These are phyloP conservation scores for Candida multigemmis DNA, from an alignment of 805 yeast species.

Conservation along the genomic window DNA sequence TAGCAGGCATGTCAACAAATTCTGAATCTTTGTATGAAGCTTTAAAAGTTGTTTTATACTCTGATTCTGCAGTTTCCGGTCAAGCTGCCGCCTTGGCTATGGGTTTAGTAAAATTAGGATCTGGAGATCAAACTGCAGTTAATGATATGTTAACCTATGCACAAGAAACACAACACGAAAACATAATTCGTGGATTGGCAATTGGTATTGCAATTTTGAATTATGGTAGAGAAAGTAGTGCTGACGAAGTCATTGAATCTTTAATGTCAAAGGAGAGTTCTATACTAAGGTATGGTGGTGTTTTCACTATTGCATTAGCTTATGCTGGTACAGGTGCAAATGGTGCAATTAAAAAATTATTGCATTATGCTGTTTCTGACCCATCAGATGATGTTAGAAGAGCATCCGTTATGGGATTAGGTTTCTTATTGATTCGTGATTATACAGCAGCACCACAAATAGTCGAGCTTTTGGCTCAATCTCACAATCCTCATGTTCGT, in stretches of 20 bases:
- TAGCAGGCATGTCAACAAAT: slow-evolving; percentile 91
- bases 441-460: slow-evolving; percentile 91
- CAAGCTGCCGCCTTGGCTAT: slow-evolving; percentile 94
- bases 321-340: slow-evolving; percentile 95
- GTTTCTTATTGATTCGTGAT: slow-evolving; percentile 84
- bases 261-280: slow-evolving; percentile 71
- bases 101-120: slow-evolving; percentile 94
- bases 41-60: slow-evolving; percentile 71
- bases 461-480: slow-evolving; percentile 85
- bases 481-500: slow-evolving; percentile 96
- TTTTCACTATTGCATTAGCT: slow-evolving; percentile 87
- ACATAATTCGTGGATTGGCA: slow-evolving; percentile 87
- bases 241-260: slow-evolving; percentile 58
- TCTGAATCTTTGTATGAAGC: slow-evolving; percentile 70
- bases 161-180: slow-evolving; percentile 92
- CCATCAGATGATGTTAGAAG: slow-evolving; percentile 95
- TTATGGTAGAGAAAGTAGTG: slow-evolving; percentile 78
- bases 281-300: slow-evolving; percentile 90
- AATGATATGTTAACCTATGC: slow-evolving; percentile 86
- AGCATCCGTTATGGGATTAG: slow-evolving; percentile 87
- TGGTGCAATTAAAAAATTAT: slow-evolving; percentile 71
- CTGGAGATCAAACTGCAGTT: slow-evolving; percentile 59
- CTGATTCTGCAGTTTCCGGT: slow-evolving; percentile 90
- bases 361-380: slow-evolving; percentile 94
- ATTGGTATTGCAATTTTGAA: slow-evolving; percentile 81